These are phyloP conservation scores for Beauveria sp. DNA, from an alignment of 2,329 filamentous ascomycete species.

Conservation along the genomic window DNA sequence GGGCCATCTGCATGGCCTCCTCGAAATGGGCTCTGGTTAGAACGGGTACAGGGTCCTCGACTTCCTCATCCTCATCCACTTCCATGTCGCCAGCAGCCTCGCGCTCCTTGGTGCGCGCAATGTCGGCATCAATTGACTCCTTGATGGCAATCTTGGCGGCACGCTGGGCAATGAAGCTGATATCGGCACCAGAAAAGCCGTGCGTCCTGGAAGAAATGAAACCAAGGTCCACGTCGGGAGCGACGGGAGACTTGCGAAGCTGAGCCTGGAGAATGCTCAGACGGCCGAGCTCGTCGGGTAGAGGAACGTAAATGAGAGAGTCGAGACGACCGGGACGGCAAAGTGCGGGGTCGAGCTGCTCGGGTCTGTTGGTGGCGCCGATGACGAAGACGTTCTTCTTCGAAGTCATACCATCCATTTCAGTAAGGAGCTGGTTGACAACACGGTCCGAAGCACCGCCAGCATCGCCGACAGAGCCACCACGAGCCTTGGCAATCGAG, in stretches of 20 bases:
- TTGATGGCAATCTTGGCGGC: conserved; percentile 99
- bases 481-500: conserved; percentile 98
- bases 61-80: conserved; percentile 62
- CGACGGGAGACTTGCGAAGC: conserved; percentile 94
- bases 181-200: conserved; percentile 98
- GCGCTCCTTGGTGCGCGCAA: conserved; percentile 81
- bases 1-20: conserved; percentile 93
- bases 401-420: conserved; percentile 99
- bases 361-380: conserved; percentile 94
- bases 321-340: conserved; percentile 98
- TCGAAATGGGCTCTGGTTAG: conserved; percentile 96
- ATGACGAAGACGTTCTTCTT: conserved; percentile 99
- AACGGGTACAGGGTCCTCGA: conserved; percentile 89
- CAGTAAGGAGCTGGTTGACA: conserved; percentile 97
- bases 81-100: conserved; percentile 79
- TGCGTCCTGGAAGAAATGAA: conserved; percentile 97
- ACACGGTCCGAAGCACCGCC: conserved; percentile 98
- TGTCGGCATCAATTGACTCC: conserved; percentile 82
- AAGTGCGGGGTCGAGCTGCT: conserved; percentile 95
- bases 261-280: conserved; percentile 87
- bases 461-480: conserved; percentile 90
- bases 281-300: conserved; percentile 87
- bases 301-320: conserved; percentile 94
- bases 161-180: conserved; percentile 97
- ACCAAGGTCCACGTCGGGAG: conserved; percentile 75